These are phyloP conservation scores for Aspergillus indologenus DNA, from an alignment of 495 filamentous ascomycete species.

Conservation along the genomic window DNA sequence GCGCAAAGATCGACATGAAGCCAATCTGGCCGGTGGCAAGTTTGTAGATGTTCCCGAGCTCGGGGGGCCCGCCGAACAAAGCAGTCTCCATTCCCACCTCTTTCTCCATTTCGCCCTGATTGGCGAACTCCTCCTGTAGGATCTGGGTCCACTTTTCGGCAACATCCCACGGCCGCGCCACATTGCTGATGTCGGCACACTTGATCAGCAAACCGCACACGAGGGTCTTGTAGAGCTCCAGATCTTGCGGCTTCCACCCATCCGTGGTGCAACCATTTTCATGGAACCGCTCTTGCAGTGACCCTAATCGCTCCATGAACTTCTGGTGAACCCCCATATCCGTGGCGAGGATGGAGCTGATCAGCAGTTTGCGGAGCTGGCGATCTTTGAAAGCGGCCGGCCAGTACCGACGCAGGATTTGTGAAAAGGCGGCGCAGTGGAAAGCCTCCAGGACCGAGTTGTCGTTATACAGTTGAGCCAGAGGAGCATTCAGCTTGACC, in stretches of 20 bases:
- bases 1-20: slow-evolving; percentile 94
- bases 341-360: slow-evolving; percentile 91
- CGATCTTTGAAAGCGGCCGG: slow-evolving; percentile 70
- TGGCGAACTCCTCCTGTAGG: slow-evolving; percentile 87
- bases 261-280: slow-evolving; percentile 56
- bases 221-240: slow-evolving; percentile 71
- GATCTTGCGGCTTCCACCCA: slow-evolving; percentile 67
- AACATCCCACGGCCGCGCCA: slow-evolving; percentile 78
- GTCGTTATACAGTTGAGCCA: slow-evolving; percentile 98
- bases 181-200: slow-evolving; percentile 98
- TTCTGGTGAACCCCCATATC: slow-evolving; percentile 97
- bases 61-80: slow-evolving; percentile 77
- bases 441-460: slow-evolving; percentile 95
- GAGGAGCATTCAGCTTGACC: slow-evolving; percentile 84
- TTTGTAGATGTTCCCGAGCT: slow-evolving; percentile 74
- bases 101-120: slow-evolving; percentile 87
- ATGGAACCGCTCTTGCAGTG: slow-evolving; percentile 70
- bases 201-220: slow-evolving; percentile 90
- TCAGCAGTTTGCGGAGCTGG: slow-evolving; percentile 82
- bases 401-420: slow-evolving; percentile 93
- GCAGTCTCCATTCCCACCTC: slow-evolving; percentile 84
- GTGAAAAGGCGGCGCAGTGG: slow-evolving; percentile 95
- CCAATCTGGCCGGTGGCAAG: slow-evolving; percentile 85
- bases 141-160: slow-evolving; percentile 86
- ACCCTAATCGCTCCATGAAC: slow-evolving; percentile 82